Conservation (phyloP, 768 basidiomycete species). For the Boletellus emodensis region DNA sequence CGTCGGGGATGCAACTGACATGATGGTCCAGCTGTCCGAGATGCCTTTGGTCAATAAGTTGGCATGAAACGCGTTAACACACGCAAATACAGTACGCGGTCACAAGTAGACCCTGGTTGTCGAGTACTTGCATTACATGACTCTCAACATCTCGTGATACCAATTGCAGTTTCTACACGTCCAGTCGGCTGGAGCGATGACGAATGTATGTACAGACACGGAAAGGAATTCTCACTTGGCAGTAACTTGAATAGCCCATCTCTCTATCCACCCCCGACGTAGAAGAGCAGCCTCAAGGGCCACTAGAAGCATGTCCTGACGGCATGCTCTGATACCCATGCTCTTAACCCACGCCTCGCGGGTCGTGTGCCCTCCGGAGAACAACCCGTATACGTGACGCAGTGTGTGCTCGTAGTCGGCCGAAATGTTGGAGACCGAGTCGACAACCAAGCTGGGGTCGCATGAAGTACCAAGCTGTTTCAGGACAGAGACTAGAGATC, state of each 20-base stretch:
- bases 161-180: too few species aligned
- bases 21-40: slow-evolving; percentile 14
- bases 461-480: slow-evolving; percentile 29
- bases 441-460: slow-evolving; percentile 28
- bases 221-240: slow-evolving; percentile 7
- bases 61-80: too few species aligned
- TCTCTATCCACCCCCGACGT: slow-evolving; percentile 38
- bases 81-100: too few species aligned
- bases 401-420: slow-evolving; percentile 24
- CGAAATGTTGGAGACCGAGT: slow-evolving; percentile 40
- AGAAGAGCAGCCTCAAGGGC: slow-evolving; percentile 53
- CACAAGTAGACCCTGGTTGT: too few species aligned
- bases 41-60: too few species aligned
- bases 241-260: slow-evolving; percentile 40
- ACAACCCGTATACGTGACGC: slow-evolving; percentile 1
- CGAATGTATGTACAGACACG: not conserved
- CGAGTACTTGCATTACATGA: too few species aligned
- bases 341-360: slow-evolving; percentile 11
- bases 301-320: slow-evolving; percentile 44
- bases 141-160: too few species aligned
- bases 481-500: slow-evolving; percentile 36
- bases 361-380: slow-evolving; percentile 8
- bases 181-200: too few species aligned
- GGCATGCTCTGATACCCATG: slow-evolving; percentile 38
- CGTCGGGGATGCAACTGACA: slow-evolving; percentile 65